Evolutionary conservation across 1,284 basidiomycete species (phyloP).

Genomic region (Ganoderma meredithae): DNA sequence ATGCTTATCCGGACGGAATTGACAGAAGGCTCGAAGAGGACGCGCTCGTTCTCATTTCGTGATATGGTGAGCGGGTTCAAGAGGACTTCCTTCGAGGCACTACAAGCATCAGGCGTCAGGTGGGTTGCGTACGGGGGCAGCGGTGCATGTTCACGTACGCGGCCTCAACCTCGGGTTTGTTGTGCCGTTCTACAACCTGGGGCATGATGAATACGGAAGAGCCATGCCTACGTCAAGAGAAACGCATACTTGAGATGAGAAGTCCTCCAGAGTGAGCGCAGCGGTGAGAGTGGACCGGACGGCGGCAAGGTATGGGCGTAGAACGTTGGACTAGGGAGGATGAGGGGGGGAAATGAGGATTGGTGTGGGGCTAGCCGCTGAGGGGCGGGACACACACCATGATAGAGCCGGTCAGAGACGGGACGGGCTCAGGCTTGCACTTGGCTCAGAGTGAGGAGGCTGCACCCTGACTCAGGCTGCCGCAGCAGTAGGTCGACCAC

Average conservation of each 20-base stretch:
- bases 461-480: too few species aligned
- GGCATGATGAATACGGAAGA: conserved; percentile 27
- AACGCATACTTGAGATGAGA: conserved; percentile 86
- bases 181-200: conserved; percentile 94
- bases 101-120: conserved; percentile 43
- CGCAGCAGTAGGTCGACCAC: too few species aligned
- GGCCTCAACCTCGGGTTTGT: conserved; percentile 94
- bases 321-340: conserved; percentile 70
- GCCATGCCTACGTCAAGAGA: conserved; percentile 12
- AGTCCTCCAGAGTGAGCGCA: conserved; percentile 97
- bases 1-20: conserved; percentile 98
- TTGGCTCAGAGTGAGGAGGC: background rate
- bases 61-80: conserved; percentile 94
- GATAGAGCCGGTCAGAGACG: conserved; percentile 19
- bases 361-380: conserved; percentile 1
- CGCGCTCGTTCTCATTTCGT: conserved; percentile 96
- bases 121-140: background rate
- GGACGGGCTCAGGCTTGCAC: conserved; percentile 29
- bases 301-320: conserved; percentile 95
- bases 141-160: conserved; percentile 52
- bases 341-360: background rate
- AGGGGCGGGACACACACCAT: conserved; percentile 50
- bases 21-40: conserved; percentile 95
- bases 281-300: conserved; percentile 96
- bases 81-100: conserved; percentile 92